Evolutionary conservation across 2,329 filamentous ascomycete genomes (phyloP), one percentile per base, ranked within the genome.

Genomic region (Fusarium sp.): DNA sequence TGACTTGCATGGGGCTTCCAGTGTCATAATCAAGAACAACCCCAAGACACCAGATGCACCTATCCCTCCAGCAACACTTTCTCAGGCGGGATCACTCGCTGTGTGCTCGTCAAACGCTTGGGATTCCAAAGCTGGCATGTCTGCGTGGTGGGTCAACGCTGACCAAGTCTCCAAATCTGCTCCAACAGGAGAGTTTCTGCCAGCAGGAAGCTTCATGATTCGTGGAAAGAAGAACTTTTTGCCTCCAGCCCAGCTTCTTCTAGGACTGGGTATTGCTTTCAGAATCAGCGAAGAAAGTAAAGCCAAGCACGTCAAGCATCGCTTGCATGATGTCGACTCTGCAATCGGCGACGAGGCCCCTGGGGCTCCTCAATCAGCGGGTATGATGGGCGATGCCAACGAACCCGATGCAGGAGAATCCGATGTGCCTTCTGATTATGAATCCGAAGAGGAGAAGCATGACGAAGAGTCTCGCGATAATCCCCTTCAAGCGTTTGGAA

Each of bases 101-200:
- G 92, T 99, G 7, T 93, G 92, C 66, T 92, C 92, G 10, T 97
- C 94, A 2, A 91, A 85, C 58, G 96, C 95, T 0, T 99, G 96
- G 96, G 96, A 98, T 64, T 95, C 92, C 2, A 99, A 99, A 79
- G 95, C 95, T 10, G 89, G 93, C 16, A 97, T 98, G 92, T 91
- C 92, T 18, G 94, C 95, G 10, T 99, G 93, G 91, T 99, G 96
- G 96, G 95, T 97, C 0, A 89, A 91, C 65, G 91, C 92, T 3
- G 90, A 95, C 55, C 94, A 98, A 77, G 93, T 99, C 0, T 93
- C 92, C 11, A 98, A 98, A 80, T 92, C 89, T 34, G 90, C 91
- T 0, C 85, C 89, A 1, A 89, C 87, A 0, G 95, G 95, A 26
- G 94, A 97, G 70, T 95, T 92, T 72, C 80, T 99, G 8, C 87